Conservation (phyloP, 768 basidiomycete genomes). For the Cystobasidium ongulense region DNA sequence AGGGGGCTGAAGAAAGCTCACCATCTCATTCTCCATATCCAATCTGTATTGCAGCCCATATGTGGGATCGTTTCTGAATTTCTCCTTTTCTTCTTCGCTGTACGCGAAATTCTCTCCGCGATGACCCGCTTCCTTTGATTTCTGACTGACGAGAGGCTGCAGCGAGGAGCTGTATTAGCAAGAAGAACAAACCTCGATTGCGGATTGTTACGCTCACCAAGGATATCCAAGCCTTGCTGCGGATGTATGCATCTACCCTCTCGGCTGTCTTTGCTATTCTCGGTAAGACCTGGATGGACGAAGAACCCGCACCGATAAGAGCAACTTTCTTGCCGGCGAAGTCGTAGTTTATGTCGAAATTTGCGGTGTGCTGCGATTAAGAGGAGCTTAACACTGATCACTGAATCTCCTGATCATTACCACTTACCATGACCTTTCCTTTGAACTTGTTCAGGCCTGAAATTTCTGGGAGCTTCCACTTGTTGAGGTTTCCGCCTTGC, state of each 20-base stretch:
- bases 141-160: constrained; percentile 22
- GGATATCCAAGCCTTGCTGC: constrained; percentile 28
- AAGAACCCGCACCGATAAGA: constrained; percentile 37
- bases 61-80: constrained; percentile 32
- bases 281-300: constrained; percentile 38
- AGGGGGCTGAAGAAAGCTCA: not conserved
- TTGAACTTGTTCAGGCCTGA: constrained; percentile 53
- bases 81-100: constrained; percentile 31
- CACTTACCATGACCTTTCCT: constrained; percentile 45
- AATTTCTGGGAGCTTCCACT: constrained; percentile 62
- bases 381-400: not conserved
- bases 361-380: constrained; percentile 54
- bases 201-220: not conserved
- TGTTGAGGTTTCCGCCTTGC: constrained; percentile 43
- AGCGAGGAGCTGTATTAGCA: not conserved
- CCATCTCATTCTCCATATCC: constrained; percentile 24
- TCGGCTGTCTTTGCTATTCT: constrained; percentile 28
- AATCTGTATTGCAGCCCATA: constrained; percentile 10
- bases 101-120: constrained; percentile 35
- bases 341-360: constrained; percentile 49
- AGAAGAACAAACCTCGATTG: not conserved
- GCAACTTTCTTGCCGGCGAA: constrained; percentile 37
- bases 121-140: constrained; percentile 34
- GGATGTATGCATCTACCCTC: constrained; percentile 32
- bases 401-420: not conserved